These are phyloP conservation scores for Aureobasidium pullulans DNA, from an alignment of 2,329 filamentous ascomycete genomes.

Conservation along the genomic window DNA sequence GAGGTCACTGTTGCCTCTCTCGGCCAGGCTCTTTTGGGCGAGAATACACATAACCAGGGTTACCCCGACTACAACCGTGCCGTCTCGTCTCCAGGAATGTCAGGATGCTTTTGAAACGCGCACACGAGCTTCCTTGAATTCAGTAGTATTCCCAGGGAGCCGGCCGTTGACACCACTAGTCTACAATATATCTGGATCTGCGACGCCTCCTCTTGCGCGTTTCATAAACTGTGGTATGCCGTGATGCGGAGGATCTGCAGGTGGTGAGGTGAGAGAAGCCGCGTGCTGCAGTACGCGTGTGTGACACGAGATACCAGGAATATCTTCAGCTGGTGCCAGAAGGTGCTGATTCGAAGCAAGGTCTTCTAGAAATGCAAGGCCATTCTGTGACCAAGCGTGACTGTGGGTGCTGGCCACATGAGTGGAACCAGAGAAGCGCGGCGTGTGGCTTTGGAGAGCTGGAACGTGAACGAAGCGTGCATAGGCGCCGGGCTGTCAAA, in stretches of 20 bases:
- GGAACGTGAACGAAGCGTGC: constrained; percentile 10
- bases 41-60: neutral
- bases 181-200: constrained; percentile 11
- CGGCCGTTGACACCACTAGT: neutral
- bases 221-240: constrained; percentile 3
- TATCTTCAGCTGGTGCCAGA: neutral
- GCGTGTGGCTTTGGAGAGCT: neutral
- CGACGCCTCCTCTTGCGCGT: constrained; percentile 9
- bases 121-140: neutral
- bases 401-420: neutral
- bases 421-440: constrained; percentile 9
- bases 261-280: neutral
- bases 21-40: too few species aligned
- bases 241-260: constrained; percentile 11
- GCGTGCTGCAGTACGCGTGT: neutral
- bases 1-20: too few species aligned
- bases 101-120: neutral
- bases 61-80: neutral
- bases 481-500: constrained; percentile 11
- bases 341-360: neutral
- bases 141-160: neutral
- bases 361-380: neutral
- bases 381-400: neutral
- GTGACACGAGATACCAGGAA: neutral
- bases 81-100: neutral